phyloP scores from a whole-genome alignment of 176 grass and related monocot genomes.

The Raddia distichophylla region DNA sequence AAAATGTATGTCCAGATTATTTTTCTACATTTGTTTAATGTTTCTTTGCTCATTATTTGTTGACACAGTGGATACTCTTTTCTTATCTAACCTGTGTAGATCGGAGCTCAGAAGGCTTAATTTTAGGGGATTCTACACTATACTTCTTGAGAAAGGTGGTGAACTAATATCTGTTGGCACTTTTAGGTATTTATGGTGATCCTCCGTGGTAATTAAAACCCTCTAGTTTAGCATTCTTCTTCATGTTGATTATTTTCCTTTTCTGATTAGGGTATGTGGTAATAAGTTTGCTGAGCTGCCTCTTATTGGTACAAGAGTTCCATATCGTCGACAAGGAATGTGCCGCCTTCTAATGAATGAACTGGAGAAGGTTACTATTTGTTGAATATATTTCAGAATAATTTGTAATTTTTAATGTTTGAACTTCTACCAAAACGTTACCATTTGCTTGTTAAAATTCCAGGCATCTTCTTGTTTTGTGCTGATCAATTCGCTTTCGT shows the following conservation, averaged over 20 bases:
- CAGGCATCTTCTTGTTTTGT: constrained; percentile 30
- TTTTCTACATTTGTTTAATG: background rate
- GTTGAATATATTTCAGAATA: constrained; percentile 31
- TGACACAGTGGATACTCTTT: constrained; percentile 8
- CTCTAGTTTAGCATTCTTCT: constrained; percentile 35
- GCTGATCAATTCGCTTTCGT: constrained; percentile 30
- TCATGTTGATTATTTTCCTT: constrained; percentile 18
- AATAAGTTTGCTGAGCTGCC: constrained; percentile 75
- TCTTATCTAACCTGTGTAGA: constrained; percentile 44
- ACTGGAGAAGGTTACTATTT: constrained; percentile 63
- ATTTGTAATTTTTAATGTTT: background rate
- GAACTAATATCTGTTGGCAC: constrained; percentile 67
- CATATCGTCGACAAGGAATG: constrained; percentile 60
- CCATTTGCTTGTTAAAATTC: constrained; percentile 32
- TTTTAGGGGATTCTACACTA: constrained; percentile 81
- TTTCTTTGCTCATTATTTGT: constrained; percentile 22
- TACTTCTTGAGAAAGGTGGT: constrained; percentile 68
- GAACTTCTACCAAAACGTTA: background rate
- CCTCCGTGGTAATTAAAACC: constrained; percentile 16
- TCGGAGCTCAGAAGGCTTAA: constrained; percentile 69
- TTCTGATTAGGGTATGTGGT: constrained; percentile 65
- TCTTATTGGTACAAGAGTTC: constrained; percentile 61
- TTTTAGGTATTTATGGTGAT: constrained; percentile 58
- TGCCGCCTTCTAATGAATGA: constrained; percentile 62
- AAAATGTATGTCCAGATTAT: constrained; percentile 20